A percentile compares a stretch with the other conserved stretches of the same genome.
These are phyloP conservation scores for Tetrapyrgos nigripes DNA, from an alignment of 1,284 basidiomycete genomes.

Conservation along the genomic window DNA sequence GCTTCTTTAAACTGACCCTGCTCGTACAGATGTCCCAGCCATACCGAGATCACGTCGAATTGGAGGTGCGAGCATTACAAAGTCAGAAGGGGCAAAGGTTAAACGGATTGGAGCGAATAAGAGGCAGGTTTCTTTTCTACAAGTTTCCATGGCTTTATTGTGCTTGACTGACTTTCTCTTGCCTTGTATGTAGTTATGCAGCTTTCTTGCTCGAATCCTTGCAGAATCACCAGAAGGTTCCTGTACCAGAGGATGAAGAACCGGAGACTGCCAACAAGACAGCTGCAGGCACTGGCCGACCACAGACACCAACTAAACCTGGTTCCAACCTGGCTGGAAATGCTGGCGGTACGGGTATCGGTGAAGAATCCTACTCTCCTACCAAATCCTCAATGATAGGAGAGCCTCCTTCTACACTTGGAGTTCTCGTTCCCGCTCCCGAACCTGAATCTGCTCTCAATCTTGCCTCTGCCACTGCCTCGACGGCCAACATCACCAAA, in stretches of 20 bases:
- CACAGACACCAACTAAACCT: not conserved
- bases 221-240: not conserved
- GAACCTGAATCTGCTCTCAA: too few species aligned
- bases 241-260: not conserved
- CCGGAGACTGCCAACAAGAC: not conserved
- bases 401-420: constrained; percentile 39
- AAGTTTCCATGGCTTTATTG: too few species aligned
- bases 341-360: too few species aligned
- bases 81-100: constrained; percentile 19
- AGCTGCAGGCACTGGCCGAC: not conserved
- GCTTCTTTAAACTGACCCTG: too few species aligned
- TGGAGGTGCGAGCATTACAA: constrained; percentile 23
- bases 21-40: constrained; percentile 41
- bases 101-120: constrained; percentile 29
- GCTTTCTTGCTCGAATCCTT: constrained; percentile 32
- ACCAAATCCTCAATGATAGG: constrained; percentile 44
- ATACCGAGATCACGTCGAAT: constrained; percentile 36
- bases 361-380: constrained; percentile 18
- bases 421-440: not conserved
- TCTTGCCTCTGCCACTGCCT: too few species aligned
- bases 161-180: not conserved
- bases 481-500: too few species aligned
- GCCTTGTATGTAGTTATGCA: constrained; percentile 2
- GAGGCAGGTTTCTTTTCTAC: constrained; percentile 30
- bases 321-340: constrained; percentile 7